These are phyloP conservation scores for Parathielavia hyrcaniae DNA, from an alignment of 495 filamentous ascomycete genomes.

Conservation along the genomic window DNA sequence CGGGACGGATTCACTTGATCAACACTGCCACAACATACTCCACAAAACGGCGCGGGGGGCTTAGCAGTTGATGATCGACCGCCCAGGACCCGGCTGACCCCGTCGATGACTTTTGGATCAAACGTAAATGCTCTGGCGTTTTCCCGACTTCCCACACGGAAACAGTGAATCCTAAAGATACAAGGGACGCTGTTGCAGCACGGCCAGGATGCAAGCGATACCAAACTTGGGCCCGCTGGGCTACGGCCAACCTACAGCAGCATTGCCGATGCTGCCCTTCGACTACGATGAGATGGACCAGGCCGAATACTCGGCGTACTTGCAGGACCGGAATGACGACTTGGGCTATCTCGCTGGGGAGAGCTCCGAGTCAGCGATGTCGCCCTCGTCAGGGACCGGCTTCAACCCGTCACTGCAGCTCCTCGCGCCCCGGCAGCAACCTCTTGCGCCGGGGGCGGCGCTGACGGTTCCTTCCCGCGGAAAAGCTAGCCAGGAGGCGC, in stretches of 20 bases:
- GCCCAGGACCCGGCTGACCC: not conserved
- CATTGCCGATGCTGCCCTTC: constrained; percentile 25
- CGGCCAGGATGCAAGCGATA: constrained; percentile 4
- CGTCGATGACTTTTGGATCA: not conserved
- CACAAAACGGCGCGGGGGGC: not conserved
- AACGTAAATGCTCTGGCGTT: not conserved
- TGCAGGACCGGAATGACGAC: constrained; percentile 24
- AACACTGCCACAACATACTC: constrained; percentile 1
- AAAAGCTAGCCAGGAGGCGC: not conserved
- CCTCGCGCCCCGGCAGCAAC: constrained; percentile 1
- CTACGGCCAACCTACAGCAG: constrained; percentile 18
- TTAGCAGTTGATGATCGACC: constrained; percentile 8
- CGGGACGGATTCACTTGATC: not conserved
- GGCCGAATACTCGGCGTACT: constrained; percentile 33
- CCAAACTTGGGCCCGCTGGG: not conserved
- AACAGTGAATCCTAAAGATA: not conserved
- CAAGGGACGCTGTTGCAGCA: not conserved
- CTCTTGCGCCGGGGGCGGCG: not conserved
- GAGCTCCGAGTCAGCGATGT: constrained; percentile 20
- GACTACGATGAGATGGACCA: constrained; percentile 13
- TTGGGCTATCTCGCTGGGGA: constrained; percentile 34
- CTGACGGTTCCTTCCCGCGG: not conserved
- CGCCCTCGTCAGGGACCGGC: constrained; percentile 6
- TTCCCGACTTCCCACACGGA: not conserved
- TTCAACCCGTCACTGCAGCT: not conserved